Evolutionary conservation across 345 rosid genomes (phyloP).

Genomic region (Gossypium anomalum): DNA sequence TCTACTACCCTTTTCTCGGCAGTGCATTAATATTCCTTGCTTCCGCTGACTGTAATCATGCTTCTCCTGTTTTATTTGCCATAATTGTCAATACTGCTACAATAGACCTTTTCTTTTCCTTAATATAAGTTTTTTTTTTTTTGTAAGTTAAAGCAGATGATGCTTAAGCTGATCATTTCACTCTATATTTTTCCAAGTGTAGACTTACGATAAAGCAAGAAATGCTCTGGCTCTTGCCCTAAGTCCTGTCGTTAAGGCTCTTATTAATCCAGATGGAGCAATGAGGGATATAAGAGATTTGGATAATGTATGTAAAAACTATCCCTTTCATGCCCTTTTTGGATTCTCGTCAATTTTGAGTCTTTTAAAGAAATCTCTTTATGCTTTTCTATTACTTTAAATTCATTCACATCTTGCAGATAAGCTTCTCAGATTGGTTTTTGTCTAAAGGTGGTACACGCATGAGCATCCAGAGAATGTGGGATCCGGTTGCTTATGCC

Average conservation of each 20-base stretch:
- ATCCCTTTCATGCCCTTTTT: background rate
- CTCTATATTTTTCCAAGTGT: slow-evolving; percentile 21
- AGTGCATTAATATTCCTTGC: background rate
- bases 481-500: slow-evolving; percentile 99
- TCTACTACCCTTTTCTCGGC: background rate
- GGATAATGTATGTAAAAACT: slow-evolving; percentile 58
- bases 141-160: background rate
- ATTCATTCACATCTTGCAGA: slow-evolving; percentile 38
- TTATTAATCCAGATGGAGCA: slow-evolving; percentile 86
- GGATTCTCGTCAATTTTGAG: background rate
- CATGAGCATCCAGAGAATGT: slow-evolving; percentile 85
- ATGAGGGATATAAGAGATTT: slow-evolving; percentile 78
- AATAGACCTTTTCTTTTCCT: background rate
- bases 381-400: background rate
- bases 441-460: slow-evolving; percentile 94
- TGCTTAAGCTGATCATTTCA: background rate
- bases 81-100: background rate
- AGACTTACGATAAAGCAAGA: slow-evolving; percentile 93
- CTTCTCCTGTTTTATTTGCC: background rate
- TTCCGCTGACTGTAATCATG: background rate
- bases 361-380: background rate
- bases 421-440: slow-evolving; percentile 99
- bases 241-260: slow-evolving; percentile 94
- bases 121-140: background rate
- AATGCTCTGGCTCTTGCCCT: slow-evolving; percentile 91